Evolutionary conservation across 2,329 filamentous ascomycete species (phyloP), one percentile per base, ranked within the genome.

Genomic region (Hypoxylon sp.): DNA sequence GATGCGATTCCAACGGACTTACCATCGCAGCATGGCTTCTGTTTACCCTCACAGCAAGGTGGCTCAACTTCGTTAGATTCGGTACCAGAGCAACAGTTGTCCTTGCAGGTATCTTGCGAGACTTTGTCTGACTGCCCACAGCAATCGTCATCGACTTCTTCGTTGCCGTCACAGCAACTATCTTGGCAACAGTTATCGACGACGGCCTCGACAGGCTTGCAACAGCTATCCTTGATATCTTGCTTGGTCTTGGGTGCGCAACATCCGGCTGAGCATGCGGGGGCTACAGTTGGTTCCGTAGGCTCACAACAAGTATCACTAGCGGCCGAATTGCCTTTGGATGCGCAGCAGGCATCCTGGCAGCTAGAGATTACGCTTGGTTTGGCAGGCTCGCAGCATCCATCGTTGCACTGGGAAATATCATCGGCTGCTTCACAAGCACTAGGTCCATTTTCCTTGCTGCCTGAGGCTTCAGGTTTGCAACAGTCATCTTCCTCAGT

Each of bases 1-100:
- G 55, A 85, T 75, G 68, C 82, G 84, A 66, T 82, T 83, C 15
- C 76, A 50, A 29, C 44, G 6, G n/a, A 58, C 65, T 65, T 58
- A 72, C 68, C 81, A 42, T 79, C 76, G 71, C 84, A 86, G 75
- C 84, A 86, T 48, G 71, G 71, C 15, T 56, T 67, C 24, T 63
- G 47, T 52, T 73, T 74, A 10, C 69, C 67, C 54, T 72, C 42
- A 27, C 72, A 74, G 58, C 72, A 74, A 50, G 65, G 24, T 3
- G 69, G 51, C 17, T 65, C 69, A 32, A 13, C 19, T n/a, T 31
- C 42, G 3, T 57, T 29, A 15, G 39, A n/a, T n/a, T 68, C 42
- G n/a, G 46, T 13, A 35, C 31, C 7, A n/a, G 65, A 58, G 24
- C 65, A 72, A 58, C 70, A 72, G 6, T n/a, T 27, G 17, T 72